phyloP scores from a whole-genome alignment of 495 filamentous ascomycete genomes.

The Penicillium salamii region DNA sequence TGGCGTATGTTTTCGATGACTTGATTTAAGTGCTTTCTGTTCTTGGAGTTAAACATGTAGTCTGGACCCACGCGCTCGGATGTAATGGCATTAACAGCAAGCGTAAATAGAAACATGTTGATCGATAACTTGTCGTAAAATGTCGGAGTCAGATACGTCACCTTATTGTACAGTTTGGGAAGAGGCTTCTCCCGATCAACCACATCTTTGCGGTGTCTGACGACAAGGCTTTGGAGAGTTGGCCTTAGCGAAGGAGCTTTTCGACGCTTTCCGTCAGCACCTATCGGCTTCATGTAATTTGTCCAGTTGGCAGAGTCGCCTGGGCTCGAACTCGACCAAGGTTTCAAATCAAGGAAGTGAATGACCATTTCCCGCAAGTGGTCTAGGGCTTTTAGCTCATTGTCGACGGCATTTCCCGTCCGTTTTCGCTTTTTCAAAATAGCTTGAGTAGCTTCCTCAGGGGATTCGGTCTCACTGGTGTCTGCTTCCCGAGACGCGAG shows the following conservation, averaged over 20 bases:
- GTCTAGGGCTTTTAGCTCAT: slow-evolving; percentile 70
- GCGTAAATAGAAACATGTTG: slow-evolving; percentile 78
- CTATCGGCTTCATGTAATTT: slow-evolving; percentile 68
- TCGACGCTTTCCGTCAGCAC: slow-evolving; percentile 48
- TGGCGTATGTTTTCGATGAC: slow-evolving; percentile 78
- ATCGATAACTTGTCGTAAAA: slow-evolving; percentile 80
- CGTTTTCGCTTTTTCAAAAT: slow-evolving; percentile 36
- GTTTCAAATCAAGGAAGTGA: slow-evolving; percentile 70
- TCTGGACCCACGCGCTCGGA: slow-evolving; percentile 79
- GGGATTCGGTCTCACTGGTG: slow-evolving; percentile 34
- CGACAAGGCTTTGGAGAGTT: slow-evolving; percentile 71
- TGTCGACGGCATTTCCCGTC: slow-evolving; percentile 36
- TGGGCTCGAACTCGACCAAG: slow-evolving; percentile 62
- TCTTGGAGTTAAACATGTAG: slow-evolving; percentile 81
- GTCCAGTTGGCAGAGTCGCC: slow-evolving; percentile 63
- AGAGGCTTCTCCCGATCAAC: slow-evolving; percentile 61
- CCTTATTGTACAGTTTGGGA: slow-evolving; percentile 67
- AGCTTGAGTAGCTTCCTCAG: slow-evolving; percentile 26
- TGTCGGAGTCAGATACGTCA: slow-evolving; percentile 73
- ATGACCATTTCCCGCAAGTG: slow-evolving; percentile 67
- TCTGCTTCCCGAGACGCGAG: slow-evolving; percentile 48
- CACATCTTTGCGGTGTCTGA: slow-evolving; percentile 73
- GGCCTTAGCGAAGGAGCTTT: slow-evolving; percentile 63
- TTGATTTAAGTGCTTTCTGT: slow-evolving; percentile 58
- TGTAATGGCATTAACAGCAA: slow-evolving; percentile 85